Evolutionary conservation across 2,329 filamentous ascomycete genomes (phyloP), one percentile per base, ranked within the genome.

Genomic region (Trichoderma breve): DNA sequence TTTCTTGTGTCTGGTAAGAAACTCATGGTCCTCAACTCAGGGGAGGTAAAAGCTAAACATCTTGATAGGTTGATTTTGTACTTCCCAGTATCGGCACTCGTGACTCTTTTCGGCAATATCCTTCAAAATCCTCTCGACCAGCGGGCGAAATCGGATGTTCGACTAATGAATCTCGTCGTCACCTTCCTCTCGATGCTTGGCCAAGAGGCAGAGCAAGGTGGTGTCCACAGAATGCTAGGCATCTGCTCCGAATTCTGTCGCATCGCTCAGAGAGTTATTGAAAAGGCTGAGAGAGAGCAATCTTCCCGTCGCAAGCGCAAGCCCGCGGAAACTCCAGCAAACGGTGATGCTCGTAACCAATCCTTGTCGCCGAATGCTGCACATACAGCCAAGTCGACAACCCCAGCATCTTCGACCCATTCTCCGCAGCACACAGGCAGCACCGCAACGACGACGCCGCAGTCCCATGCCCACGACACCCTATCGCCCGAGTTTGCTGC

Each of bases 201-300:
- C n/a, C 89, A 92, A 43, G 95, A 98, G 77, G 93, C 95, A 74
- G 93, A 94, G 71, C 96, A 95, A 72, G 93, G 94, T 55, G 95
- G 93, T 77, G 93, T 98, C 6, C 93, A 94, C 79, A 92, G 96
- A 64, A 98, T 98, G 94, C 88, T 98, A 21, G 92, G 91, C 28
- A 92, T 98, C 1, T 98, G 95, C 81, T 90, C 93, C n/a, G 96
- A 99, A 78, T 99, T 99, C 76, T 95, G 97, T 80, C 90, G 96
- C 72, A 98, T 99, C 74, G 94, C 94, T 43, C 93, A 92, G 78
- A 90, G 94, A 3, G 94, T 97, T 9, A 90, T 98, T 60, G 95
- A 98, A 73, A 97, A 95, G 80, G 89, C 93, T 0, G 95, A 98
- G 79, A 94, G 92, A 77, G 95, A 98, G 66, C 89, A 92, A 43